Evolutionary conservation across 345 rosid genomes (phyloP).

Genomic region (Durio zibethinus): DNA sequence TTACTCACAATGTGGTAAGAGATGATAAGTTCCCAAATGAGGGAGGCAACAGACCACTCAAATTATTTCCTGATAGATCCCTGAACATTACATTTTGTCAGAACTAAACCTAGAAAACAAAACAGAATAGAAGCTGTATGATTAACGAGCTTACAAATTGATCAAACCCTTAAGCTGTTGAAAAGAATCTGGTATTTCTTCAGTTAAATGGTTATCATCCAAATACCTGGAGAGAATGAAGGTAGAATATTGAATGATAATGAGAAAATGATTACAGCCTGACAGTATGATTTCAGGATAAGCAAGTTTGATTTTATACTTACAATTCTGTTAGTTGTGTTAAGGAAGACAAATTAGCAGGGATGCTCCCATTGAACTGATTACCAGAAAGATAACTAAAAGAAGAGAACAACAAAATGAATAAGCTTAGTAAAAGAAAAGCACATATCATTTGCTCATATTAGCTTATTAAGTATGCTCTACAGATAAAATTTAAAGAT

Average conservation of each 20-base stretch:
- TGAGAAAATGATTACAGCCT: not conserved
- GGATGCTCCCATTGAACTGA: slow-evolving; percentile 61
- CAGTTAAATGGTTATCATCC: slow-evolving; percentile 57
- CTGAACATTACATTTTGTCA: slow-evolving; percentile 35
- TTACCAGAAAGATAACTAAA: slow-evolving; percentile 60
- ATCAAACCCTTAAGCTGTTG: slow-evolving; percentile 49
- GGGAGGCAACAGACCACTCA: slow-evolving; percentile 68
- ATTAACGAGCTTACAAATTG: slow-evolving; percentile 44
- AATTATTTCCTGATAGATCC: slow-evolving; percentile 72
- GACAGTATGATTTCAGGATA: not conserved
- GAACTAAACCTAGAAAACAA: slow-evolving; percentile 19
- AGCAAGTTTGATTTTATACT: slow-evolving; percentile 26
- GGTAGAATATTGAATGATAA: slow-evolving; percentile 6
- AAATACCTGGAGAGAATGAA: slow-evolving; percentile 50
- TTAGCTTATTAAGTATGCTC: not conserved
- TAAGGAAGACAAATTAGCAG: slow-evolving; percentile 38
- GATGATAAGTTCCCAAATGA: slow-evolving; percentile 65
- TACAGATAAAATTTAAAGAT: not conserved
- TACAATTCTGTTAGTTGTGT: slow-evolving; percentile 53
- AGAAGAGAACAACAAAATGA: slow-evolving; percentile 15
- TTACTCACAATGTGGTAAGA: slow-evolving; percentile 69
- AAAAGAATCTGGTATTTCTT: slow-evolving; percentile 74
- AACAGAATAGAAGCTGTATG: not conserved
- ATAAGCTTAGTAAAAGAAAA: not conserved
- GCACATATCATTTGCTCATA: not conserved